These are phyloP conservation scores for Rubroboletus satanas DNA, from an alignment of 768 basidiomycete species.

Conservation along the genomic window DNA sequence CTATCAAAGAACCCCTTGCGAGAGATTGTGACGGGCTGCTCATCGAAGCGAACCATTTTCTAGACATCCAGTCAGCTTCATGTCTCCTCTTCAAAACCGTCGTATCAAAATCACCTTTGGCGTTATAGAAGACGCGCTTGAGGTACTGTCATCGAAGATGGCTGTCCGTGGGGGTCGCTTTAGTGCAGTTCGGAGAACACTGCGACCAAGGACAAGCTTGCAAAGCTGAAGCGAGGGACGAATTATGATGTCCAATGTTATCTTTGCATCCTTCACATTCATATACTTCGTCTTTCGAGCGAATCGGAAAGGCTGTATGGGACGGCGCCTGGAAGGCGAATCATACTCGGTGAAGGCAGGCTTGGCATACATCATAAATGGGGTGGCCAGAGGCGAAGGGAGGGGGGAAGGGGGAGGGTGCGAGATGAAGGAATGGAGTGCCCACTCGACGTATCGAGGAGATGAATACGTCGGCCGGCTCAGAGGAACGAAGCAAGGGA, in stretches of 20 bases:
- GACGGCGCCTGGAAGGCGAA: constrained; percentile 6
- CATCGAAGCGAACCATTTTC: constrained; percentile 29
- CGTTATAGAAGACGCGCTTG: constrained; percentile 4
- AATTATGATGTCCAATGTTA: constrained; percentile 19
- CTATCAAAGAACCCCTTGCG: constrained; percentile 17
- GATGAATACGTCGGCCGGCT: constrained; percentile 1
- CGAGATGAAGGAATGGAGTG: not conserved
- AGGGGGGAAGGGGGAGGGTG: not conserved
- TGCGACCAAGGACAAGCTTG: constrained; percentile 12
- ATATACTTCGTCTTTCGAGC: constrained; percentile 11
- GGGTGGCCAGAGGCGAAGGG: not conserved
- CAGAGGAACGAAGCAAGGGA: not conserved
- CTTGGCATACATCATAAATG: constrained; percentile 13
- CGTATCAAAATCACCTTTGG: constrained; percentile 17
- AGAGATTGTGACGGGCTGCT: constrained; percentile 23
- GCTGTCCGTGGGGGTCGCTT: constrained; percentile 10
- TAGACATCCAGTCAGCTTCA: constrained; percentile 1
- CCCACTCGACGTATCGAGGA: constrained; percentile 2
- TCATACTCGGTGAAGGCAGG: not conserved
- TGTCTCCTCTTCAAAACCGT: not conserved
- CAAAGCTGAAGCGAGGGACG: constrained; percentile 23
- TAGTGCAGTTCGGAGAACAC: not conserved
- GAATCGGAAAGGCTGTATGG: constrained; percentile 9
- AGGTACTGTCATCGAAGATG: constrained; percentile 1
- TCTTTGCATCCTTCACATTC: constrained; percentile 16